These are phyloP conservation scores for Diaporthe amygdali DNA, from an alignment of 2,329 filamentous ascomycete species.

Conservation along the genomic window DNA sequence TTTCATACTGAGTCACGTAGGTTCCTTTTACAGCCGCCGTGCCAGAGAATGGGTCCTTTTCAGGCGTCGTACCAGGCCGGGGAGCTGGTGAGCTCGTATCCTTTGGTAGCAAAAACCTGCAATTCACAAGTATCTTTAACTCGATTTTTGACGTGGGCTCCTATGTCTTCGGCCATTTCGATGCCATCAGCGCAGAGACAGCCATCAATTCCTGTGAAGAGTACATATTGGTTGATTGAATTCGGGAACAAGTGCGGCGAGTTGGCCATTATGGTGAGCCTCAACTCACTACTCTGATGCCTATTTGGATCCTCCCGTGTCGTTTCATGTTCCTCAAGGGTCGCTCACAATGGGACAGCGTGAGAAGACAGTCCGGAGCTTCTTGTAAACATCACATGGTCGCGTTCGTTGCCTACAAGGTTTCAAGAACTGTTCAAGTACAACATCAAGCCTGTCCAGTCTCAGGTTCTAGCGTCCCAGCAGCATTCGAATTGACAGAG, in stretches of 20 bases:
- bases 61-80: background rate
- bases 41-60: background rate
- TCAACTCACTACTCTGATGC: background rate
- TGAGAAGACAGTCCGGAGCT: background rate
- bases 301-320: background rate
- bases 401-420: background rate
- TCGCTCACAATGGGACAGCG: background rate
- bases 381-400: background rate
- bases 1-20: background rate
- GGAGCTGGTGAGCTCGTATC: background rate
- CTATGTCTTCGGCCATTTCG: background rate
- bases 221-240: background rate
- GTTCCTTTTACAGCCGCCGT: background rate
- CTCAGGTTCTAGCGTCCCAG: background rate
- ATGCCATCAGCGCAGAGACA: background rate
- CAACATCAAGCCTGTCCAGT: background rate
- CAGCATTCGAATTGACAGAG: background rate
- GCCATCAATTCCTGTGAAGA: background rate
- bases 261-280: background rate
- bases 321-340: background rate
- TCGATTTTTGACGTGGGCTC: background rate
- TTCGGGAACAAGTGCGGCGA: background rate
- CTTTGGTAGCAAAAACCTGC: background rate
- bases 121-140: background rate
- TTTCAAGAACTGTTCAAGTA: background rate